phyloP scores from a whole-genome alignment of 306 rosid genomes.

The Vigna radiata region DNA sequence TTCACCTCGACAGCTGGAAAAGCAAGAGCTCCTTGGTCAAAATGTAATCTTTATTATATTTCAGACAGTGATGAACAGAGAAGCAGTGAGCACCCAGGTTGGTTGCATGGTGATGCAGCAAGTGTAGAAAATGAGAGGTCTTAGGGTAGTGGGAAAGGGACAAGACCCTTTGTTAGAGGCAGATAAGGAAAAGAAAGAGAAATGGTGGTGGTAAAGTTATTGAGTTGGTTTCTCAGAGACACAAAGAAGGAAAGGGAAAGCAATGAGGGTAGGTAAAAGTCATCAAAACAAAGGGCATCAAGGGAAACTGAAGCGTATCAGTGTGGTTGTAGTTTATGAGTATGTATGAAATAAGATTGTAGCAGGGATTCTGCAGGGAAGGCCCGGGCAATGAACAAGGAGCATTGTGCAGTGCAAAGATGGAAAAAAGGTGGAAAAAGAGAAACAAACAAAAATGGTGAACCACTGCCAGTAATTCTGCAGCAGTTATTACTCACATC shows the following conservation, averaged over 20 bases:
- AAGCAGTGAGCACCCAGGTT: slow-evolving; percentile 21
- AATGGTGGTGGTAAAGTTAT: slow-evolving; percentile 16
- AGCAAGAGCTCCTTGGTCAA: slow-evolving; percentile 22
- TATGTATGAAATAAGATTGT: slow-evolving; percentile 3
- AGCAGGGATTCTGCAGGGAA: slow-evolving; percentile 40
- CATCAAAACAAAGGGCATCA: slow-evolving; percentile 49
- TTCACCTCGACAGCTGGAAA: slow-evolving; percentile 39
- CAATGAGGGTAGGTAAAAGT: slow-evolving; percentile 49
- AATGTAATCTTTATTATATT: slow-evolving; percentile 41
- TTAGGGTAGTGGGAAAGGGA: slow-evolving; percentile 45
- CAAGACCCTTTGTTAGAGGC: slow-evolving; percentile 27
- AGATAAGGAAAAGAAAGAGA: slow-evolving; percentile 35
- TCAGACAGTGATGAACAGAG: slow-evolving; percentile 44
- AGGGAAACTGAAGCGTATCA: slow-evolving; percentile 45
- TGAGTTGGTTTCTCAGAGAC: slow-evolving; percentile 37
- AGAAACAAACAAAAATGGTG: slow-evolving; percentile 41
- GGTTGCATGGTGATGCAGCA: slow-evolving; percentile 42
- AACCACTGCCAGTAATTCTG: slow-evolving; percentile 37
- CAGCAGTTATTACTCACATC: slow-evolving; percentile 13
- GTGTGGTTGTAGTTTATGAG: slow-evolving; percentile 11
- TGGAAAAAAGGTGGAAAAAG: slow-evolving; percentile 10
- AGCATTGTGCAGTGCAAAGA: slow-evolving; percentile 24
- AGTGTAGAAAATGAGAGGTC: slow-evolving; percentile 33
- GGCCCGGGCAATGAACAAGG: slow-evolving; percentile 22
- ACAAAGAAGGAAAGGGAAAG: slow-evolving; percentile 27